Percentiles rank a stretch among this genome's conserved stretches.
phyloP scores from a whole-genome alignment of 768 basidiomycete genomes.

The Suillus brevipes region DNA sequence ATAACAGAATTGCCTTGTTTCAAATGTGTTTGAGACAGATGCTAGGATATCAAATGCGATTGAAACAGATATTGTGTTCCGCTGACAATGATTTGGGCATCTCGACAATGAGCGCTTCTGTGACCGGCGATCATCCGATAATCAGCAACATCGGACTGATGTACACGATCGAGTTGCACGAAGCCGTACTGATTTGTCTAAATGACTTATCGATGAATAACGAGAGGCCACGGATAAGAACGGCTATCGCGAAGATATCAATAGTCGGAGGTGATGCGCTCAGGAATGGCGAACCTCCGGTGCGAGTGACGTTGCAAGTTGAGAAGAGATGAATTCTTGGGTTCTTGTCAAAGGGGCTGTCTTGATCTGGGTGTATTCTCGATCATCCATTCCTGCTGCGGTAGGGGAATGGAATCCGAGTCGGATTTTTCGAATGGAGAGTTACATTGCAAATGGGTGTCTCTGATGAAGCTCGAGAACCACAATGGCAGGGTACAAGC shows the following conservation, averaged over 20 bases:
- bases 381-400: background rate
- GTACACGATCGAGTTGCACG: background rate
- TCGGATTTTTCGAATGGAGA: background rate
- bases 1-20: background rate
- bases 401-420: background rate
- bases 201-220: slow-evolving; percentile 1
- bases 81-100: background rate
- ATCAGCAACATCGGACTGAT: background rate
- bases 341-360: background rate
- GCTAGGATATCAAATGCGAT: background rate
- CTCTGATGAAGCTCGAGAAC: background rate
- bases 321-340: background rate
- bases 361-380: background rate
- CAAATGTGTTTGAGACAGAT: background rate
- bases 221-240: background rate
- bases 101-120: background rate
- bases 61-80: background rate
- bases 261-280: background rate
- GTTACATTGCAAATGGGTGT: background rate
- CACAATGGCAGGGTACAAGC: background rate
- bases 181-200: background rate
- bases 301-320: background rate
- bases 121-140: background rate
- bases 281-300: background rate
- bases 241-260: background rate